Evolutionary conservation across 805 yeast species (phyloP).

Genomic region (Metahyphopichia silvanorum): DNA sequence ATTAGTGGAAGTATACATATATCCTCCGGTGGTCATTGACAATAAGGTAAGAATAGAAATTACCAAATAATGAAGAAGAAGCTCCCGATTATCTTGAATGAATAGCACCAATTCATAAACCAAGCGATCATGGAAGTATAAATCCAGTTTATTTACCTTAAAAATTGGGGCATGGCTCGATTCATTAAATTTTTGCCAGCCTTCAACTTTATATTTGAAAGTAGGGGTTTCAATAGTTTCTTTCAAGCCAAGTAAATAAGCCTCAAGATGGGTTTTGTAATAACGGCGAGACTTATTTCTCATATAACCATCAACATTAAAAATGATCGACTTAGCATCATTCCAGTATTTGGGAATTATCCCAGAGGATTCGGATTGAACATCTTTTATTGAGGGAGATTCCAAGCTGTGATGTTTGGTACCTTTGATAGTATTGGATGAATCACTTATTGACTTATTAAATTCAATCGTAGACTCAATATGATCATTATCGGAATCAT

Average conservation of each 20-base stretch:
- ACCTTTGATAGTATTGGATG: background rate
- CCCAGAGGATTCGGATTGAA: no score
- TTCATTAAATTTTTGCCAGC: background rate
- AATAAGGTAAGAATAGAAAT: no score
- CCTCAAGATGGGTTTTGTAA: background rate
- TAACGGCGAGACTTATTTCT: background rate
- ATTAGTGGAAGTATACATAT: no score
- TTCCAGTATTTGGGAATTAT: no score
- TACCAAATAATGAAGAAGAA: no score
- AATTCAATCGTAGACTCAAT: conserved; percentile 4
- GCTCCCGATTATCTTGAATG: background rate
- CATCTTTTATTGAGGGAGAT: no score
- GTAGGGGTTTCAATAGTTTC: conserved; percentile 4
- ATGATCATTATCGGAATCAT: conserved; percentile 1
- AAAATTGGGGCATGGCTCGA: background rate
- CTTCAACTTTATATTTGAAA: conserved; percentile 1
- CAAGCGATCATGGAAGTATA: conserved; percentile 2
- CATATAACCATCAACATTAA: background rate
- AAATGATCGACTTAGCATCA: no score
- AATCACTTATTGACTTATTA: background rate
- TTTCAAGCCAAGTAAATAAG: background rate
- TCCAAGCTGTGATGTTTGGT: background rate
- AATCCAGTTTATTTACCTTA: background rate
- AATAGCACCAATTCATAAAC: conserved; percentile 1
- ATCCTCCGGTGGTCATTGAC: no score